phyloP scores from a whole-genome alignment of 306 rosid genomes.

The Geum urbanum region DNA sequence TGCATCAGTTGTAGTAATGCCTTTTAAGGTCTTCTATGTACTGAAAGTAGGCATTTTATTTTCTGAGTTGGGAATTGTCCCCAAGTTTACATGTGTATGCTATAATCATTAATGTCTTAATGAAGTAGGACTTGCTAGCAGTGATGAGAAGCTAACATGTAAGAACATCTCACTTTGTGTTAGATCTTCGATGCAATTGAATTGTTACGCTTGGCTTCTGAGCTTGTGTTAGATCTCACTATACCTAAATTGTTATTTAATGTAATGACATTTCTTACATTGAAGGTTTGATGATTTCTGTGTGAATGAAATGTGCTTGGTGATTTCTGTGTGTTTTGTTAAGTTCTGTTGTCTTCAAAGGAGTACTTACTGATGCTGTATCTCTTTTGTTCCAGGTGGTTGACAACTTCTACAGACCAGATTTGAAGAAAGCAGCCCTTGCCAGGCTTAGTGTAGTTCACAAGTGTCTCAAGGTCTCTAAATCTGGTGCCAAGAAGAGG shows the following conservation, averaged over 20 bases:
- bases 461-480: conserved; percentile 63
- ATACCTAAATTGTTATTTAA: neutral
- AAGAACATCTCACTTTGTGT: conserved; percentile 19
- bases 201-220: conserved; percentile 93
- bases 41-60: no score
- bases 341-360: neutral
- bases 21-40: no score
- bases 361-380: neutral
- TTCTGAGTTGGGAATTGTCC: neutral
- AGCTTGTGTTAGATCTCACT: conserved; percentile 22
- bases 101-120: no score
- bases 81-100: neutral
- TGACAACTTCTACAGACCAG: conserved; percentile 63
- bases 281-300: neutral
- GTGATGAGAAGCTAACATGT: conserved; percentile 23
- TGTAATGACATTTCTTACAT: neutral
- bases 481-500: conserved; percentile 82
- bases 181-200: conserved; percentile 50
- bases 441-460: conserved; percentile 68
- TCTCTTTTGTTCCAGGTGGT: conserved; percentile 36
- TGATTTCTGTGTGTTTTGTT: neutral
- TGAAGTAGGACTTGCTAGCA: conserved; percentile 4
- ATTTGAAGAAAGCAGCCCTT: conserved; percentile 74
- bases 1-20: no score
- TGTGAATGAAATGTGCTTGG: neutral